Evolutionary conservation across 2,329 filamentous ascomycete genomes (phyloP).

Genomic region (Penicillium sp.): DNA sequence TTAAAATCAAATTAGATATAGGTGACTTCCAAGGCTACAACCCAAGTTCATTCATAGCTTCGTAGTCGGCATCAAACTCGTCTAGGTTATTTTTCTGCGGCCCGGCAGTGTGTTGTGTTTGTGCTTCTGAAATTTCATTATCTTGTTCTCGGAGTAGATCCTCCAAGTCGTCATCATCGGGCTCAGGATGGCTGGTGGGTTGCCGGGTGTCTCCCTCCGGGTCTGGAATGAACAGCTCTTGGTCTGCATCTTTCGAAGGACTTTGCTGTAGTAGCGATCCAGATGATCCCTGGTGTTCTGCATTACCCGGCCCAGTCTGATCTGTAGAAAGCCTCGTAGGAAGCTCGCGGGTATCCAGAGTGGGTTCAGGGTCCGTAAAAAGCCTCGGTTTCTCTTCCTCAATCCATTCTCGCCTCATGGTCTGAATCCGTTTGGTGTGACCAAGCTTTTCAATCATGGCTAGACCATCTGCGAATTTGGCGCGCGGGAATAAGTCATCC

Average conservation of each 20-base stretch:
- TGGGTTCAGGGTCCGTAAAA: slow-evolving; percentile 1
- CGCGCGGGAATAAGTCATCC: slow-evolving; percentile 92
- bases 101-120: slow-evolving; percentile 2
- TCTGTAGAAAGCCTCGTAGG: slow-evolving; percentile 7
- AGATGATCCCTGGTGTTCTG: too few species aligned
- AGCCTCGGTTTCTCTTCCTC: slow-evolving; percentile 62
- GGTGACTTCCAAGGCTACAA: slow-evolving; percentile 16
- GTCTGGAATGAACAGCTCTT: slow-evolving; percentile 39
- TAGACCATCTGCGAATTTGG: slow-evolving; percentile 88
- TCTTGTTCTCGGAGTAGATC: slow-evolving; percentile 57
- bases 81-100: slow-evolving; percentile 11
- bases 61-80: slow-evolving; percentile 66
- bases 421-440: slow-evolving; percentile 77
- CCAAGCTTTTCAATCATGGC: slow-evolving; percentile 91
- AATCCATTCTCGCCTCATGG: slow-evolving; percentile 81
- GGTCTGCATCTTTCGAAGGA: not conserved
- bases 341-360: slow-evolving; percentile 3
- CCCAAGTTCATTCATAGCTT: slow-evolving; percentile 60
- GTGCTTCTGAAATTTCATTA: slow-evolving; percentile 12
- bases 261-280: not conserved
- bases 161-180: slow-evolving; percentile 56
- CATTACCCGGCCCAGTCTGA: not conserved
- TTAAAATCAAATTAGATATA: slow-evolving; percentile 4
- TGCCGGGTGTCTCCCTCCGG: slow-evolving; percentile 13
- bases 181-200: slow-evolving; percentile 22